Base-by-base conservation (phyloP, 2,329 filamentous ascomycete species). In the Aspergillus sp. region DNA sequence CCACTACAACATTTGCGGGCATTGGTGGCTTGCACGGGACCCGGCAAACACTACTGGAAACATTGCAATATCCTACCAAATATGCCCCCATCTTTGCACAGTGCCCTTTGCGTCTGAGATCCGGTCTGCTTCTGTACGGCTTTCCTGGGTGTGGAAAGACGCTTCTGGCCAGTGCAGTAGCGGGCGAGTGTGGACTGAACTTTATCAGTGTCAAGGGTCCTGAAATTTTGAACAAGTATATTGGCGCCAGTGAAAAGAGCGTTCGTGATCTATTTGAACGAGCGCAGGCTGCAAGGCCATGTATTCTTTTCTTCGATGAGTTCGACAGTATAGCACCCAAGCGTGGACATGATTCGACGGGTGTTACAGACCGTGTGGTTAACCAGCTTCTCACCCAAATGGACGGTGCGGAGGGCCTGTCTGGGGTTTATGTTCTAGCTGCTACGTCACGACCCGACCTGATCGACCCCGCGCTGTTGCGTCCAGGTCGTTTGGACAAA, bases 161-260 rank as follows among this genome's bases (percentile, higher is more conserved):
- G 0, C 77, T 98, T 7, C 81, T 98, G 7, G 93, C 94, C 13
- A 95, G 88, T 45, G 93, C 93, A 0, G 91, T 98, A n/a, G 93
- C 94, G 9, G 91, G 91, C 44, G 93, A 98, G 70, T 97, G 91
- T 60, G 91, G 91, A 0, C 82, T 98, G 48, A 98, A 98, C 67
- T 98, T 98, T 68, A 98, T 98, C 67, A 90, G 85, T 33, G 93
- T 98, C 60, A 98, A 98, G 70, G 93, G 93, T 0, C 93, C 93
- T 0, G 94, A 98, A 66, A 97, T 98, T 46, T 72, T 98, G 43
- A 98, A 98, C 75, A 98, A 98, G 70, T 98, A 98, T 66, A 98
- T 98, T 46, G 93, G 93, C 60, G 93, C 93, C 1, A 95, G 88
- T 27, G 93, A 98, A 61, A 98, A 98, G 75, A 90, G 84, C 48